Percentiles rank a stretch among this genome's conserved stretches.
These are phyloP conservation scores for Polytrichum commune DNA, from an alignment of 225 moss, liverwort and hornwort genomes.

Conservation along the genomic window DNA sequence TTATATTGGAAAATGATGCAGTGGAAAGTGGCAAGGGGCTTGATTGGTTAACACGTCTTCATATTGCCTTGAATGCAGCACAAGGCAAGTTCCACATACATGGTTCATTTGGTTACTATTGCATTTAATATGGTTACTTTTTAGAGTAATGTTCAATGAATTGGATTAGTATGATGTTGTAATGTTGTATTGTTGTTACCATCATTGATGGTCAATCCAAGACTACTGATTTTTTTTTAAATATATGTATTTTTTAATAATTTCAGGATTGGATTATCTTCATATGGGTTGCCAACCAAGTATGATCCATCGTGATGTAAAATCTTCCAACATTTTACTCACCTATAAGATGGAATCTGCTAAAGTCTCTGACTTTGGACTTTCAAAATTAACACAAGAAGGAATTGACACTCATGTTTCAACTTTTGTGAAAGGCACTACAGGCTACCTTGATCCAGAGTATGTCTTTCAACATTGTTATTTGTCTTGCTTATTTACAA, in stretches of 20 bases:
- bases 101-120: too few relatives aligned
- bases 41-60: slow-evolving; percentile 23
- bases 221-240: too few relatives aligned
- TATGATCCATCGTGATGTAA: slow-evolving; percentile 30
- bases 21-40: neutral
- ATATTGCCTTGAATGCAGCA: slow-evolving; percentile 30
- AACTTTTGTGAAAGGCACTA: slow-evolving; percentile 17
- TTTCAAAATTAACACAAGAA: slow-evolving; percentile 11
- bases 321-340: slow-evolving; percentile 26
- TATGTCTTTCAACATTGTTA: neutral
- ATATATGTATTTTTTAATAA: too few relatives aligned
- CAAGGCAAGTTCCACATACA: slow-evolving; percentile 9
- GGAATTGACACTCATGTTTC: slow-evolving; percentile 4
- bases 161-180: too few relatives aligned
- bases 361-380: slow-evolving; percentile 27
- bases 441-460: slow-evolving; percentile 34
- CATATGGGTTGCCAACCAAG: slow-evolving; percentile 26
- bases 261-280: slow-evolving; percentile 29
- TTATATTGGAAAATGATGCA: too few relatives aligned
- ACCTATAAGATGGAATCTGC: slow-evolving; percentile 4
- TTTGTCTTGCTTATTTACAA: neutral
- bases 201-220: too few relatives aligned
- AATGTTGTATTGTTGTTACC: too few relatives aligned
- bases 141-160: too few relatives aligned
- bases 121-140: too few relatives aligned